Evolutionary conservation across 352 stramenopile genomes (phyloP).

Genomic region (Globisporangium cederbergense): DNA sequence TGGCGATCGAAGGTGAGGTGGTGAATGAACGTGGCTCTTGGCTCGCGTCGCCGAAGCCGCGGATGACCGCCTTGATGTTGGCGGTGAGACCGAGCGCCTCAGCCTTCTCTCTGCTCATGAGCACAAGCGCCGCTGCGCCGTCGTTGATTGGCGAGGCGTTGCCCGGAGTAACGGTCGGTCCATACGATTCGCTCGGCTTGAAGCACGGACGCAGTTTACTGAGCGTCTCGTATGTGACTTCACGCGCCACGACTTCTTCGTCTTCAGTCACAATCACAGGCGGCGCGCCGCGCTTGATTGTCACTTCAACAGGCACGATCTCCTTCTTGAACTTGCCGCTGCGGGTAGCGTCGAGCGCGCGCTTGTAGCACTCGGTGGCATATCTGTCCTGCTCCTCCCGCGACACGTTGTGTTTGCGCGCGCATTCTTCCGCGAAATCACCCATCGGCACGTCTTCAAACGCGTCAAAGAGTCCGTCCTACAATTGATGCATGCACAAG

Average conservation of each 20-base stretch:
- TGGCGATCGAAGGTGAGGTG: slow-evolving; percentile 88
- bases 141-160: slow-evolving; percentile 97
- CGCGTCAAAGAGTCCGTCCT: slow-evolving; percentile 93
- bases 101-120: slow-evolving; percentile 88
- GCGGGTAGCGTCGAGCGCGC: slow-evolving; percentile 52
- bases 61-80: slow-evolving; percentile 63
- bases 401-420: slow-evolving; percentile 73
- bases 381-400: slow-evolving; percentile 93
- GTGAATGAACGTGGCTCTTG: slow-evolving; percentile 92
- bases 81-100: slow-evolving; percentile 49
- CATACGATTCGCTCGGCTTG: slow-evolving; percentile 50
- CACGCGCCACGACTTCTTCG: slow-evolving; percentile 82
- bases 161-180: slow-evolving; percentile 91
- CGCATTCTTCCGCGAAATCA: slow-evolving; percentile 91
- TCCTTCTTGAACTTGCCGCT: slow-evolving; percentile 74
- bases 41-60: slow-evolving; percentile 63
- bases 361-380: slow-evolving; percentile 89
- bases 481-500: slow-evolving; percentile 26
- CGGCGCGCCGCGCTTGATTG: slow-evolving; percentile 31
- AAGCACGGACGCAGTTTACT: slow-evolving; percentile 89
- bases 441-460: slow-evolving; percentile 95
- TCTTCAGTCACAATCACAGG: slow-evolving; percentile 54
- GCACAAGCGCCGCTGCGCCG: slow-evolving; percentile 90
- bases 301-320: slow-evolving; percentile 83
- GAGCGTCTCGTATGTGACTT: slow-evolving; percentile 87